Evolutionary conservation across 2,329 filamentous ascomycete genomes (phyloP).

Genomic region (Fusarium sp.): DNA sequence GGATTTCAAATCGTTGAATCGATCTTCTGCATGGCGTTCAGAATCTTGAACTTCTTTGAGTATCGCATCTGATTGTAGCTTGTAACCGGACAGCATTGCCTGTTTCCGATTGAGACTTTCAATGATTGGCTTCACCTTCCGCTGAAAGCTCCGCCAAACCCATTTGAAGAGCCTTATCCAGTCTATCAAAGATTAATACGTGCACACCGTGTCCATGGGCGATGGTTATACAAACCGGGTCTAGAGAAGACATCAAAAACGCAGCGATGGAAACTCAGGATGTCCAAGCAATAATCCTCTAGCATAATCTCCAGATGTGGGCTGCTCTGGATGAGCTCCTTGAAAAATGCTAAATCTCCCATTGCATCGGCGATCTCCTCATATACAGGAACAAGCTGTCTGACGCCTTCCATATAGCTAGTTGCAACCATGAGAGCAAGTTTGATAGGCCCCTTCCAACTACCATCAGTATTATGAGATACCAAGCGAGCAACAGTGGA

Average conservation of each 20-base stretch:
- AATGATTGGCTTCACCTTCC: rapidly evolving
- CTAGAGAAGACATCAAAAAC: neutral
- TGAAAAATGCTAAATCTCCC: neutral
- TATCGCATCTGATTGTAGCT: neutral
- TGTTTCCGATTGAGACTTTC: neutral
- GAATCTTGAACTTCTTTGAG: neutral
- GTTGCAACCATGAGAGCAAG: constrained; percentile 8
- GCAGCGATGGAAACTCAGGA: neutral
- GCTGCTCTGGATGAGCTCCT: neutral
- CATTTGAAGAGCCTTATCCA: rapidly evolving
- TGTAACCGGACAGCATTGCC: neutral
- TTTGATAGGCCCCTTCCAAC: neutral
- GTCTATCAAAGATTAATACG: neutral
- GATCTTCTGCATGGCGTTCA: rapidly evolving
- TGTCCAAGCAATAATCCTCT: constrained; percentile 1
- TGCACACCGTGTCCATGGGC: neutral
- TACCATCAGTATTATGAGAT: rapidly evolving
- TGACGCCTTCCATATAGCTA: rapidly evolving
- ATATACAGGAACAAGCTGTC: neutral
- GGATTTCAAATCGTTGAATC: rapidly evolving
- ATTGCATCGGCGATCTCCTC: neutral
- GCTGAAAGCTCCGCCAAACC: neutral
- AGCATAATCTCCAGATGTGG: rapidly evolving
- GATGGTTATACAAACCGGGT: rapidly evolving
- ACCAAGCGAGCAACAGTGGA: rapidly evolving